These are phyloP conservation scores for Syzygium oleosum DNA, from an alignment of 345 rosid genomes.

Conservation along the genomic window DNA sequence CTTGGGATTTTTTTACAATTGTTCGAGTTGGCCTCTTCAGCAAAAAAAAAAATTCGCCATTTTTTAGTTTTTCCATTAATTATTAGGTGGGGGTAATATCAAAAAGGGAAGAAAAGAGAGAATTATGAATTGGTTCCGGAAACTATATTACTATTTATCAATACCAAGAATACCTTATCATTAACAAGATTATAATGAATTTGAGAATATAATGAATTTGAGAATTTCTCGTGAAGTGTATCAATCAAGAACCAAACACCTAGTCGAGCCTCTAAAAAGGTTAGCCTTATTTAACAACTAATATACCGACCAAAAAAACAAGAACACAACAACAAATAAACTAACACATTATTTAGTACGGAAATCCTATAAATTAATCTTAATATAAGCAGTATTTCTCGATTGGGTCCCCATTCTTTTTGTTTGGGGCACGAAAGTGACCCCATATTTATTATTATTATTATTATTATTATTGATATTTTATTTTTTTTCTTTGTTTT, in stretches of 20 bases:
- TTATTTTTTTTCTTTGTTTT: background rate
- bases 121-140: background rate
- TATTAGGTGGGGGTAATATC: background rate
- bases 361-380: background rate
- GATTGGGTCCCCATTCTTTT: background rate
- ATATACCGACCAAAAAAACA: too few relatives aligned
- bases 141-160: background rate
- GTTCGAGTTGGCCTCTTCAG: background rate
- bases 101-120: background rate
- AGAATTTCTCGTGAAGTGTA: background rate
- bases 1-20: background rate
- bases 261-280: too few relatives aligned
- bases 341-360: background rate
- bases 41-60: background rate
- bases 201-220: background rate
- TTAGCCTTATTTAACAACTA: too few relatives aligned
- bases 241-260: too few relatives aligned
- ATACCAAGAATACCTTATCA: background rate
- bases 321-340: too few relatives aligned
- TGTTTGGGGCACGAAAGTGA: background rate
- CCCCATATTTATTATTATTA: background rate
- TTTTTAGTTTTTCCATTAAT: background rate
- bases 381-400: background rate
- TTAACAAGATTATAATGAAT: background rate
- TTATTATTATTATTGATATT: background rate